These are phyloP conservation scores for Salix koriyanagi DNA, from an alignment of 345 rosid species.

Conservation along the genomic window DNA sequence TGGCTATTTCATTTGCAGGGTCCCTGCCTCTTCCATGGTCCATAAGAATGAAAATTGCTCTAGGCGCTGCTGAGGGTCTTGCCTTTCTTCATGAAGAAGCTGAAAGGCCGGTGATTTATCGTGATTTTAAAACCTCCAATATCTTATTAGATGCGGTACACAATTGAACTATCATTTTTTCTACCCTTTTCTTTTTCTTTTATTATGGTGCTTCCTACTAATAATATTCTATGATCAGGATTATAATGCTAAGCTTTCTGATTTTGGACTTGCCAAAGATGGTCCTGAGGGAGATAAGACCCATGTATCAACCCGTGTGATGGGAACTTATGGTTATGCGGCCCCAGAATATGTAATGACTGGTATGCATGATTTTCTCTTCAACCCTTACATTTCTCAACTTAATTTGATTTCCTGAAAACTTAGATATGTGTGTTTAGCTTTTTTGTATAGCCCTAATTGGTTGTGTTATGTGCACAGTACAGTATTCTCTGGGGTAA, in stretches of 20 bases:
- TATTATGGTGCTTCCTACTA: constrained; percentile 12
- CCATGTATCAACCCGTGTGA: constrained; percentile 94
- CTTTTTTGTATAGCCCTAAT: not conserved
- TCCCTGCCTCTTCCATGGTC: constrained; percentile 98
- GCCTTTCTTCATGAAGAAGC: constrained; percentile 98
- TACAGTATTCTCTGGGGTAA: not conserved
- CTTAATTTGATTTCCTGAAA: not conserved
- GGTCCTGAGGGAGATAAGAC: constrained; percentile 99
- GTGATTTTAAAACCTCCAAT: constrained; percentile 97
- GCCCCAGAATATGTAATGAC: constrained; percentile 99
- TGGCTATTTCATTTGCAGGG: constrained; percentile 42
- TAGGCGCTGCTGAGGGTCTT: constrained; percentile 96
- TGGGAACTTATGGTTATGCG: constrained; percentile 98
- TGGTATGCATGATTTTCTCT: constrained; percentile 39
- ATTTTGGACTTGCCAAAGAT: constrained; percentile 97
- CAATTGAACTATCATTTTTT: constrained; percentile 4
- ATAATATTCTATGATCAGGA: constrained; percentile 51
- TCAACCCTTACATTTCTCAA: not conserved
- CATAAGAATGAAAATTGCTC: constrained; percentile 88
- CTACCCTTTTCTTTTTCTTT: not conserved
- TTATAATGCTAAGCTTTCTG: constrained; percentile 91
- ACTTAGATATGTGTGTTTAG: not conserved
- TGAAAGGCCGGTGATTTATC: constrained; percentile 86
- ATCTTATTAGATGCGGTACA: constrained; percentile 83
- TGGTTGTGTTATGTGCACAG: not conserved